These are phyloP conservation scores for Coffea canephora DNA, from an alignment of 257 asterid genomes.

Conservation along the genomic window DNA sequence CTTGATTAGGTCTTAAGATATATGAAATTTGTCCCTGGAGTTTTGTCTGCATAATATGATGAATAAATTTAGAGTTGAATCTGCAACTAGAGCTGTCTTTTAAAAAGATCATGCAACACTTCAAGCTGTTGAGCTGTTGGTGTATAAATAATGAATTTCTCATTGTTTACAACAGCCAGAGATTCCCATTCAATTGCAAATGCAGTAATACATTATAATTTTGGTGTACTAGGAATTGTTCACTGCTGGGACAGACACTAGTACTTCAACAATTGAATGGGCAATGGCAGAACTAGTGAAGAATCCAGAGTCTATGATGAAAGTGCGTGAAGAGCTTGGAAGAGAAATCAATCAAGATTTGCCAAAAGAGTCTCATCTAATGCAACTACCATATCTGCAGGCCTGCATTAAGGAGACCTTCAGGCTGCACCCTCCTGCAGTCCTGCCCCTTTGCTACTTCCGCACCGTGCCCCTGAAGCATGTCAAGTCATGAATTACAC, in stretches of 20 bases:
- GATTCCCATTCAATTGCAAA: neutral
- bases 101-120: too few species aligned
- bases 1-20: too few species aligned
- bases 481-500: conserved; percentile 38
- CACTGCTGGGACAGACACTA: conserved; percentile 44
- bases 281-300: conserved; percentile 35
- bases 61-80: too few species aligned
- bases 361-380: conserved; percentile 10
- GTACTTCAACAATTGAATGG: conserved; percentile 36
- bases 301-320: conserved; percentile 24
- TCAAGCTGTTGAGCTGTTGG: too few species aligned
- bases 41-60: neutral
- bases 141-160: too few species aligned
- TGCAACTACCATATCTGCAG: conserved; percentile 32
- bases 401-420: conserved; percentile 46
- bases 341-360: conserved; percentile 17
- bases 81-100: neutral
- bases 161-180: too few species aligned
- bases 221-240: conserved; percentile 28
- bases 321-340: conserved; percentile 23
- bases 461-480: conserved; percentile 34
- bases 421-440: conserved; percentile 54
- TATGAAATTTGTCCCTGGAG: too few species aligned
- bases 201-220: neutral
- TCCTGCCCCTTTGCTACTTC: conserved; percentile 34